Evolutionary conservation across 2,329 filamentous ascomycete species (phyloP).

Genomic region (Clarireedia hainanense): DNA sequence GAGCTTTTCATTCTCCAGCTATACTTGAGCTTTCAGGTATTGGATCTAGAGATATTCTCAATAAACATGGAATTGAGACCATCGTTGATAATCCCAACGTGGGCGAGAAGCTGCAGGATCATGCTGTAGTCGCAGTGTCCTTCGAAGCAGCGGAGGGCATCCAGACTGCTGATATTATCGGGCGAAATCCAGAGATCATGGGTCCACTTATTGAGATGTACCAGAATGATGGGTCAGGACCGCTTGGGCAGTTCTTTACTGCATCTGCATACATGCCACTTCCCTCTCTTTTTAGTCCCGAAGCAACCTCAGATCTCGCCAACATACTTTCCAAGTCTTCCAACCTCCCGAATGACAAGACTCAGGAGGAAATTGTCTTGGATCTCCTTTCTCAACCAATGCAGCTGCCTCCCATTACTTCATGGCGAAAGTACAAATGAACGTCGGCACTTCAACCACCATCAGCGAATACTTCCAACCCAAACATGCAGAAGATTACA

Average conservation of each 20-base stretch:
- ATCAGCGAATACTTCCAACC: neutral
- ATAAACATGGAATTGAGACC: constrained; percentile 6
- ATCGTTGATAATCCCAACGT: neutral
- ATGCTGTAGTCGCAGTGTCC: constrained; percentile 11
- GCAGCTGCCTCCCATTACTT: neutral
- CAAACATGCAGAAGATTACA: neutral
- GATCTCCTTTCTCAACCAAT: neutral
- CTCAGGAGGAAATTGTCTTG: neutral
- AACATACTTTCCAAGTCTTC: neutral
- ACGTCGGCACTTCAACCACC: neutral
- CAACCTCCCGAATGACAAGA: neutral
- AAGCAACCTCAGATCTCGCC: neutral
- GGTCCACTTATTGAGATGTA: neutral
- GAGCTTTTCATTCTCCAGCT: constrained; percentile 20
- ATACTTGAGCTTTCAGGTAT: constrained; percentile 31
- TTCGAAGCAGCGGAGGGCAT: neutral
- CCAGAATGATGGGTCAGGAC: neutral
- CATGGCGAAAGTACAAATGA: neutral
- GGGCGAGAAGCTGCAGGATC: constrained; percentile 6
- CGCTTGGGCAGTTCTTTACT: neutral
- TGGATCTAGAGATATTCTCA: constrained; percentile 18
- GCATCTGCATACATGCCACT: neutral
- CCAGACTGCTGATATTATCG: neutral
- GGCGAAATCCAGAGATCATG: neutral
- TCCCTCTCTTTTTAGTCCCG: neutral